These are phyloP conservation scores for Metschnikowia proteae DNA, from an alignment of 805 yeast species.

Conservation along the genomic window DNA sequence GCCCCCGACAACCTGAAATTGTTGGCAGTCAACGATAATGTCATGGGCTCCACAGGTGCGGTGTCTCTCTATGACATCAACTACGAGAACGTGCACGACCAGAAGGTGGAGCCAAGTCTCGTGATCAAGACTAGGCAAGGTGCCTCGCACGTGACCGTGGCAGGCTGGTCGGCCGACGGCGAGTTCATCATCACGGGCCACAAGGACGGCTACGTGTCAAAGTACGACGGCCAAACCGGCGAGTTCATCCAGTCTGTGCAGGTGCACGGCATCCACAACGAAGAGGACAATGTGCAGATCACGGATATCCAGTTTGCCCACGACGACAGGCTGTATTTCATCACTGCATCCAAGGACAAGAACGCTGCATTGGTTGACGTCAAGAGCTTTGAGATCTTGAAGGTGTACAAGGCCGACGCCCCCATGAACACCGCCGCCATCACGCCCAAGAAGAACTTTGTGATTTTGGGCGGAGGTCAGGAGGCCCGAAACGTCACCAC, in stretches of 20 bases:
- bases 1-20: constrained; percentile 66
- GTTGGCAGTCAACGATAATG: constrained; percentile 81
- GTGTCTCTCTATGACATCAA: constrained; percentile 64
- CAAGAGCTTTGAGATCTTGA: constrained; percentile 66
- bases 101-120: constrained; percentile 53
- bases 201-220: constrained; percentile 79
- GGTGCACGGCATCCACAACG: constrained; percentile 66
- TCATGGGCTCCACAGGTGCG: constrained; percentile 84
- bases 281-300: constrained; percentile 43
- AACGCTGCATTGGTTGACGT: constrained; percentile 75
- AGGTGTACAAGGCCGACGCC: constrained; percentile 80
- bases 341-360: constrained; percentile 91
- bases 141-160: constrained; percentile 67
- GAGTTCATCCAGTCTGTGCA: constrained; percentile 54
- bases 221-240: constrained; percentile 75
- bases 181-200: constrained; percentile 80
- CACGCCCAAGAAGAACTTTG: constrained; percentile 88
- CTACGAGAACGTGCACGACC: constrained; percentile 41
- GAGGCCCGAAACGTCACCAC: constrained; percentile 98
- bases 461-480: constrained; percentile 98
- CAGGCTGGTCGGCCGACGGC: constrained; percentile 81
- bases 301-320: constrained; percentile 86
- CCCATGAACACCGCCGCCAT: constrained; percentile 95
- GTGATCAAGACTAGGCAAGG: constrained; percentile 56
- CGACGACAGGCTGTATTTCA: constrained; percentile 81